Evolutionary conservation across 192 early-diverging fungal species (phyloP), one percentile per base, ranked within the genome.

Genomic region (Backusella tarrabulga): DNA sequence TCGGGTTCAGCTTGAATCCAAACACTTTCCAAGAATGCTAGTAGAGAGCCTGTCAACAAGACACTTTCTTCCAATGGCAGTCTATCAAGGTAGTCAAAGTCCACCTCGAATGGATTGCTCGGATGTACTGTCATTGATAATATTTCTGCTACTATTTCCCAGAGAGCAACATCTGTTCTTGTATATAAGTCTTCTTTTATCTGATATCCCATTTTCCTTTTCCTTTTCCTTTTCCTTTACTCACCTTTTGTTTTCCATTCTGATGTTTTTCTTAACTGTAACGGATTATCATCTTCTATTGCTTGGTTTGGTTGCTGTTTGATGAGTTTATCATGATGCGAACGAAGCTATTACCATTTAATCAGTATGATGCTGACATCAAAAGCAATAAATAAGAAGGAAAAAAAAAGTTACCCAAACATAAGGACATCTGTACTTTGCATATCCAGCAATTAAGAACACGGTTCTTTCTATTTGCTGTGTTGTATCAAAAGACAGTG

Each of bases 131-230:
- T 72, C 71, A 72, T 72, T 9, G 71, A 50, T 34, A 72, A 29
- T 32, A 72, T 72, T 50, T 72, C 71, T 32, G 71, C 35, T 19
- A 72, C 42, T 41, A 72, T 72, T 34, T 72, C 71, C 71, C 71
- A 72, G 1, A 72, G 40, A 50, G 71, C 40, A 17, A 72, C 71
- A 17, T 72, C 71, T 72, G 11, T 40, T 40, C 8, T 40, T 40
- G 38, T 40, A 11, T 40, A 2, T 40, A 12, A 40, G 38, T 40
- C 38, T 40, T 3, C 11, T 40, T 40, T 32, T 32, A 32, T 12
- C 3, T 29, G 40, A 44, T 19, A 26, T 42, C 11, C 34, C 2
- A 29, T 63, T 14, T 26, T 7, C 9, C 23, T 29, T n/a, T 26
- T n/a, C 8, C 9, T 63, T 14, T 26, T 7, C 9, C 23, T 29